Evolutionary conservation across 163 green algal genomes (phyloP), one percentile per base, ranked within the genome.

Genomic region (Volvox carteri): DNA sequence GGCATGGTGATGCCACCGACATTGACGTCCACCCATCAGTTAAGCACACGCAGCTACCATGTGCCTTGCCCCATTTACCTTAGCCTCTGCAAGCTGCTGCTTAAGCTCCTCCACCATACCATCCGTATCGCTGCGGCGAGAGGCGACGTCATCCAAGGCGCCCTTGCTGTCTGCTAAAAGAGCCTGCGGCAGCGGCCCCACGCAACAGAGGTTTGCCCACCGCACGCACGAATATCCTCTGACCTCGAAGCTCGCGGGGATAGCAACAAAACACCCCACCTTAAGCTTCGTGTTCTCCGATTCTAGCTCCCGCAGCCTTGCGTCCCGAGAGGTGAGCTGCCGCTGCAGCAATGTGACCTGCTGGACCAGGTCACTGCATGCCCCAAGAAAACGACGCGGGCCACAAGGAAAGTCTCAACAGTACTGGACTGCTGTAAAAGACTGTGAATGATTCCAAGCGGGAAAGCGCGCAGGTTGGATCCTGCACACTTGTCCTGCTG

Each of bases 321-420:
- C 35, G 21, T 90, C 75, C 30, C 62, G 62, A 0, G 73, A 83
- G 30, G 73, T 42, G 33, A 86, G 52, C 79, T 86, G 80, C 18
- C 48, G n/a, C 81, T 89, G 86, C 77, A 78, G 77, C 11, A 44
- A 58, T 8, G 60, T 58, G 11, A 84, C 75, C 48, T 87, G 42
- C 77, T 70, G 37, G 19, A 44, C 30, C 48, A 84, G 11, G 12
- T 87, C 81, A 23, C 67, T 87, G 67, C 25, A 33, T 19, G 56
- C 21, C 16, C 48, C 19, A 52, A 65, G 19, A 65, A 19, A 65
- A 65, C 54, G 2, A 65, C n/a, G n/a, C n/a, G n/a, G n/a, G n/a
- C n/a, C n/a, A n/a, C n/a, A n/a, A n/a, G n/a, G n/a, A n/a, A n/a
- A n/a, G n/a, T n/a, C n/a, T n/a, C n/a, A n/a, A n/a, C n/a, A n/a